These are phyloP conservation scores for Aspergillus sp. DNA, from an alignment of 2,329 filamentous ascomycete genomes.

Conservation along the genomic window DNA sequence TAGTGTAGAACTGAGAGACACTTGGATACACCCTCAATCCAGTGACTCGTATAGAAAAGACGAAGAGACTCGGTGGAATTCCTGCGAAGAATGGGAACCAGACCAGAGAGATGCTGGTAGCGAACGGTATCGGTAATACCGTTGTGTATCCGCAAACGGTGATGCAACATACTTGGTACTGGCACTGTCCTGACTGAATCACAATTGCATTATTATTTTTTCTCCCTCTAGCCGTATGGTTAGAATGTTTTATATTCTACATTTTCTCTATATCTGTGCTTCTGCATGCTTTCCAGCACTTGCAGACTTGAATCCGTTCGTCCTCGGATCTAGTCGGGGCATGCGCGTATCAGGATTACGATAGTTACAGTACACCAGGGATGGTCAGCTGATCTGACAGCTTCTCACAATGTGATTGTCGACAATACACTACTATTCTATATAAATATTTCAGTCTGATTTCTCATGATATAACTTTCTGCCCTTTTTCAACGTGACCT, in stretches of 20 bases:
- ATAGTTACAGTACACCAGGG: not conserved
- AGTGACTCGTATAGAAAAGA: not conserved
- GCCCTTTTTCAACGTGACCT: too few relatives aligned
- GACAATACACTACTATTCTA: too few relatives aligned
- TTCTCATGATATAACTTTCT: too few relatives aligned
- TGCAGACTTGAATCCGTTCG: not conserved
- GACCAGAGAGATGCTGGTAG: constrained; percentile 2
- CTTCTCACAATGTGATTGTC: too few relatives aligned
- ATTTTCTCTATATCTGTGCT: too few relatives aligned
- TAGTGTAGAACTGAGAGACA: not conserved
- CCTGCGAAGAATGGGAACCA: not conserved
- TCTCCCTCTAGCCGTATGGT: not conserved
- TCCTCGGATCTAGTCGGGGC: not conserved
- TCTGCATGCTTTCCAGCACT: too few relatives aligned
- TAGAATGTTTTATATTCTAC: not conserved
- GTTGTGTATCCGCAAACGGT: constrained; percentile 12
- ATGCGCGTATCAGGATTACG: not conserved
- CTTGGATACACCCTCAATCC: not conserved
- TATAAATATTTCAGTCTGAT: too few relatives aligned
- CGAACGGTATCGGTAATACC: constrained; percentile 9
- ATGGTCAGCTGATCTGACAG: too few relatives aligned
- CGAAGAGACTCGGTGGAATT: not conserved
- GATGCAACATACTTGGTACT: constrained; percentile 6
- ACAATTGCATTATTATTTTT: not conserved
- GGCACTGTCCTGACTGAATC: not conserved